A percentile compares a stretch with the other conserved stretches of the same genome.
Evolutionary conservation across 2,329 filamentous ascomycete species (phyloP).

Genomic region (Cytospora paraplurivora): DNA sequence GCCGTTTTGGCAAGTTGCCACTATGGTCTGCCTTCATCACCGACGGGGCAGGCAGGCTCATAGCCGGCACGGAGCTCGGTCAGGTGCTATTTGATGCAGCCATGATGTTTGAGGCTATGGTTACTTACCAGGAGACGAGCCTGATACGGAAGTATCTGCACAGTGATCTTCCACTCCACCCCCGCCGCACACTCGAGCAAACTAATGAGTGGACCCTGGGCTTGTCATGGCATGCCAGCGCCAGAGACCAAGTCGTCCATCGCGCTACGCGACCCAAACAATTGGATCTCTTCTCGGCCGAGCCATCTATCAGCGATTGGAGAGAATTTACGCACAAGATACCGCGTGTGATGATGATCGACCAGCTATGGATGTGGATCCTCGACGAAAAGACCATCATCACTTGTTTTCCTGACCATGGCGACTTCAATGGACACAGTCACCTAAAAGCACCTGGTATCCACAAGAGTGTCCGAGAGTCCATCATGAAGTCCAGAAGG

Average conservation of each 20-base stretch:
- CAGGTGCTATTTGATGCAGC: slow-evolving; percentile 40
- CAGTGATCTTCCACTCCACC: slow-evolving; percentile 42
- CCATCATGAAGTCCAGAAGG: slow-evolving; percentile 33
- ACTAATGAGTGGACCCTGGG: slow-evolving; percentile 46
- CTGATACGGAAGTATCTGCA: slow-evolving; percentile 40
- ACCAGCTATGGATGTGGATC: slow-evolving; percentile 40
- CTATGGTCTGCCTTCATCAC: slow-evolving; percentile 21
- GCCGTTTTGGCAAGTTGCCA: slow-evolving; percentile 13
- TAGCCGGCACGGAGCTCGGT: slow-evolving; percentile 31
- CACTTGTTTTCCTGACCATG: slow-evolving; percentile 42
- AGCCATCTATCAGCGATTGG: slow-evolving; percentile 25
- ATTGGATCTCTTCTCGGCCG: slow-evolving; percentile 31
- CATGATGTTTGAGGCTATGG: slow-evolving; percentile 41
- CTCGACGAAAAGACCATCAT: slow-evolving; percentile 37
- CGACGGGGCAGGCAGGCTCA: slow-evolving; percentile 12
- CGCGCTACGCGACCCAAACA: slow-evolving; percentile 37
- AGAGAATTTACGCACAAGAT: slow-evolving; percentile 34
- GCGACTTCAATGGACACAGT: slow-evolving; percentile 42
- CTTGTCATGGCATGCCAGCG: slow-evolving; percentile 37
- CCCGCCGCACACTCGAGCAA: slow-evolving; percentile 50
- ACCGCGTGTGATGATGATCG: slow-evolving; percentile 37
- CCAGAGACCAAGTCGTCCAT: slow-evolving; percentile 47
- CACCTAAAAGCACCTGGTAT: slow-evolving; percentile 41
- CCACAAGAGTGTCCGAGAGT: slow-evolving; percentile 43
- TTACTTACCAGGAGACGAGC: slow-evolving; percentile 39